phyloP scores from a whole-genome alignment of 2,329 filamentous ascomycete species.

The Mariannaea sp. region DNA sequence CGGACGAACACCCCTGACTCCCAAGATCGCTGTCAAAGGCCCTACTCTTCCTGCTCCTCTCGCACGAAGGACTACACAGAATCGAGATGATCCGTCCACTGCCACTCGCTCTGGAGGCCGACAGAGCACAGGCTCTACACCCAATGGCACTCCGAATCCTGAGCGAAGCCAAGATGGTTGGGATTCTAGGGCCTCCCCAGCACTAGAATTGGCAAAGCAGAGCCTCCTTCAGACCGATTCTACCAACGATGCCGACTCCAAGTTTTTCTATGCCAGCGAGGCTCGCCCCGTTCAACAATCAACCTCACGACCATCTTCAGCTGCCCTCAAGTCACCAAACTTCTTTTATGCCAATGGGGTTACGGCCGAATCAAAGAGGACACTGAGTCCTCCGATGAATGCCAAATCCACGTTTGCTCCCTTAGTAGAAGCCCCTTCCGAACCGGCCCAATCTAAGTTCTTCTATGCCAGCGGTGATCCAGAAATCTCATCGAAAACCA shows the following conservation, averaged over 20 bases:
- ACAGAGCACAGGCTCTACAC: constrained; percentile 70
- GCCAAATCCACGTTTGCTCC: constrained; percentile 41
- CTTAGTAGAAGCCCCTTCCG: constrained; percentile 42
- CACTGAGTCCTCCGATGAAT: constrained; percentile 35
- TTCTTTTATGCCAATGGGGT: constrained; percentile 63
- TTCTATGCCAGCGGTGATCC: constrained; percentile 73
- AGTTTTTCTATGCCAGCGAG: constrained; percentile 94
- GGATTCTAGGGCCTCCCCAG: constrained; percentile 47
- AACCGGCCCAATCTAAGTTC: constrained; percentile 64
- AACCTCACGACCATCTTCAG: constrained; percentile 41
- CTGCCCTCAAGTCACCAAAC: constrained; percentile 53
- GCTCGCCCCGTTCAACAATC: constrained; percentile 56
- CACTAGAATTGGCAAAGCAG: constrained; percentile 37
- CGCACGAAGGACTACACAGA: constrained; percentile 42
- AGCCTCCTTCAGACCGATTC: constrained; percentile 33
- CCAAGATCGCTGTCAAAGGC: constrained; percentile 58
- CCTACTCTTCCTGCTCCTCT: constrained; percentile 50
- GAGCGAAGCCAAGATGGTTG: constrained; percentile 50
- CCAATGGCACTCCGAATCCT: constrained; percentile 61
- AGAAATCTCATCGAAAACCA: constrained; percentile 48
- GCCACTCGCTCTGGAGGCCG: constrained; percentile 80
- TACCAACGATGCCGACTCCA: constrained; percentile 47
- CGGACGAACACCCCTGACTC: constrained; percentile 56
- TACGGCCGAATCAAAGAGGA: constrained; percentile 46
- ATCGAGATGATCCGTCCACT: constrained; percentile 55